phyloP scores from a whole-genome alignment of 176 grass and related monocot species.

The Oryza meyeriana region DNA sequence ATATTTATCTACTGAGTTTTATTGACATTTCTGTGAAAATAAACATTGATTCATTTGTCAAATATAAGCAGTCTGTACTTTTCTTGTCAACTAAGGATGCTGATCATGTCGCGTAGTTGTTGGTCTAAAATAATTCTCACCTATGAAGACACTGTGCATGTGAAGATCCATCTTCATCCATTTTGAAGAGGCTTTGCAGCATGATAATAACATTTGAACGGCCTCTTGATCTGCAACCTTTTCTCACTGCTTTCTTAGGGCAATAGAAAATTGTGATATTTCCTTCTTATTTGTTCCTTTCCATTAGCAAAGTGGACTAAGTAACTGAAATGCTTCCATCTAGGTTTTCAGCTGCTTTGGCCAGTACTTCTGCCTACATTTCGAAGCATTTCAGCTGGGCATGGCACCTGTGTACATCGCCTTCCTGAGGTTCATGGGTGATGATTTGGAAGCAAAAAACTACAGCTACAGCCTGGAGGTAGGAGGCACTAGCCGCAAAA shows the following conservation, averaged over 20 bases:
- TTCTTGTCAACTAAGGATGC: constrained; percentile 14
- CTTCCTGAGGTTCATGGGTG: constrained; percentile 96
- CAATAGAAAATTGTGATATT: neutral
- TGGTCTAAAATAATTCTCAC: neutral
- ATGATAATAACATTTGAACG: neutral
- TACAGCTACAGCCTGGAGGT: constrained; percentile 95
- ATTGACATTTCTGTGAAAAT: neutral
- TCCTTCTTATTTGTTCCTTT: neutral
- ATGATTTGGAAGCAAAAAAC: constrained; percentile 73
- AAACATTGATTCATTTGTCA: neutral
- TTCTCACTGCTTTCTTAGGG: neutral
- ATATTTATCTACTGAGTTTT: neutral
- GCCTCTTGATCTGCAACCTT: neutral
- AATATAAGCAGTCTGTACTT: constrained; percentile 4
- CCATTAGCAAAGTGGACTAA: neutral
- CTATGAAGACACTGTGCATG: neutral
- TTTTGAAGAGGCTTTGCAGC: neutral
- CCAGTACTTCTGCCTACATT: constrained; percentile 90
- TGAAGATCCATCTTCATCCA: constrained; percentile 16
- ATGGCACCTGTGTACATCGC: constrained; percentile 79
- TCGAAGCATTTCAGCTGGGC: constrained; percentile 88
- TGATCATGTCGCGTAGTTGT: neutral
- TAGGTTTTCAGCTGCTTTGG: constrained; percentile 98
- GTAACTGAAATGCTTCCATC: neutral
- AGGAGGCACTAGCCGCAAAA: constrained; percentile 77